phyloP scores from a whole-genome alignment of 495 filamentous ascomycete genomes.

The Hypoxylon subgilvum region DNA sequence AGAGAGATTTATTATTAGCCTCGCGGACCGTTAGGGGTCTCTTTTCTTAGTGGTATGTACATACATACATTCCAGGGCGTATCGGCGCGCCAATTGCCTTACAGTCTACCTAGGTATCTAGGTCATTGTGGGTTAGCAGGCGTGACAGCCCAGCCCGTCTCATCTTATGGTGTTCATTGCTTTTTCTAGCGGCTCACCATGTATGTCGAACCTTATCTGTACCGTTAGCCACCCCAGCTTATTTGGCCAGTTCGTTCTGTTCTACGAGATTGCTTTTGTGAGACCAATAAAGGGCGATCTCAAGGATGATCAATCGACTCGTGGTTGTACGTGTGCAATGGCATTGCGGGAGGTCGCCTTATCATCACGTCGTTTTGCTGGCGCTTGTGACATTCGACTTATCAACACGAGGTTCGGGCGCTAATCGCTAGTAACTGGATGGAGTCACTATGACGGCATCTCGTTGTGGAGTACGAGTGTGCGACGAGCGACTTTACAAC shows the following conservation, averaged over 20 bases:
- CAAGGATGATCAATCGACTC: conserved; percentile 2
- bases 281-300: conserved; percentile 5
- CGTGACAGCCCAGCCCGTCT: no score
- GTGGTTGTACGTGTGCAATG: conserved; percentile 16
- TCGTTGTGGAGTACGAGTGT: no score
- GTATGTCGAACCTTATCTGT: no score
- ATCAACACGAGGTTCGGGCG: conserved; percentile 26
- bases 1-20: conserved; percentile 4
- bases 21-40: background rate
- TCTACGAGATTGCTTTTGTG: conserved; percentile 16
- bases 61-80: background rate
- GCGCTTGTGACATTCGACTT: conserved; percentile 23
- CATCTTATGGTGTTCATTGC: no score
- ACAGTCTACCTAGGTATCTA: no score
- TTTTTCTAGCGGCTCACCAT: conserved; percentile 6
- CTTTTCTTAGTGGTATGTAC: background rate
- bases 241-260: background rate
- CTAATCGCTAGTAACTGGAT: no score
- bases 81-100: background rate
- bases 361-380: conserved; percentile 4
- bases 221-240: no score
- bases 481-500: no score
- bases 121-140: no score
- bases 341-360: conserved; percentile 11
- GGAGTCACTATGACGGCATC: conserved; percentile 7